Evolutionary conservation across 441 rosid species (phyloP), one percentile per base, ranked within the genome.

Genomic region (Aleurites moluccanus): DNA sequence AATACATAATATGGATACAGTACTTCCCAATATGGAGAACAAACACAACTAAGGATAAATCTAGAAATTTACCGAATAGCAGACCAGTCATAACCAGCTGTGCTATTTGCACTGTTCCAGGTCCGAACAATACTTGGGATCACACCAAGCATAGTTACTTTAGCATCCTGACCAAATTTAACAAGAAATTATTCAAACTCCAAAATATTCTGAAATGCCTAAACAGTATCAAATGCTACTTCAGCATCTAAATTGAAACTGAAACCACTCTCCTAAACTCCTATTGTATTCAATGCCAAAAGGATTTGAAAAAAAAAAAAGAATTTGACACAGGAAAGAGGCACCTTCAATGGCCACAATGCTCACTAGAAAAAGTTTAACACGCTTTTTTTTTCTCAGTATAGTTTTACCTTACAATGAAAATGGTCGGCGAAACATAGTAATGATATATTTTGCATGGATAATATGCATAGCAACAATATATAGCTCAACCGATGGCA

Each of bases 91-190:
- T 78, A 88, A 75, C 97, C 96, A 75, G 88, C 84, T 44, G 87
- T 78, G 55, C 83, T 75, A 76, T 91, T 87, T 3, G 86, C 78
- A 84, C 84, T 91, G 88, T 90, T 87, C 99, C 99, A 94, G 25
- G 92, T 38, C 52, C 98, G 89, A 47, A 94, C 98, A 28, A 94
- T 86, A 85, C 99, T 94, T 67, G 99, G 98, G 80, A 94, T 91
- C 77, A 94, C 98, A 55, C 99, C 99, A 61, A 94, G 94, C 92
- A 92, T 84, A 69, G 98, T 88, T 73, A 94, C 97, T 73, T 84
- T 84, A 56, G 97, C 96, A 88, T 94, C 99, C 98, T 94, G 78
- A 79, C 74, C 79, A 76, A 81, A 75, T 60, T 77, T 40, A 47
- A 73, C 28, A 5, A 78, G 60, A 53, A 63, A 65, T 40, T 52